Base-by-base conservation (phyloP, 108 stramenopile genomes). In the Asterionellopsis glacialis region DNA sequence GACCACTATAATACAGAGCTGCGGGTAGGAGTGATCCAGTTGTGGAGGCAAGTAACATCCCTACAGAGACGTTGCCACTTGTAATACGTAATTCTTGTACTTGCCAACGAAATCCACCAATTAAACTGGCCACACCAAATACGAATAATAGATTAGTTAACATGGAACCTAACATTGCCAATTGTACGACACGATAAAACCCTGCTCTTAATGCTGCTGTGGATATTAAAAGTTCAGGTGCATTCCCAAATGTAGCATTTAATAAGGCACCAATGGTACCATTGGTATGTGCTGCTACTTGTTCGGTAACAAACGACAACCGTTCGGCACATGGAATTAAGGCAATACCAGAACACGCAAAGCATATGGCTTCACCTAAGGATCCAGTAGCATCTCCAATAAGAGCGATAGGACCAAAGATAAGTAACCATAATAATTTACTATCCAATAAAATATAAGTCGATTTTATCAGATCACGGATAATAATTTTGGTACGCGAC, bases 171-270 rank as follows among this genome's bases (percentile, higher is more conserved):
- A 96, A 67, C 80, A 96, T 76, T 45, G 95, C 84, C 18, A 93
- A 68, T 63, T 96, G 93, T 3, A 96, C 92, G 0, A 96, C 89
- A 12, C 91, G 88, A 42, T 91, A 89, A 59, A 72, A 93, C 19
- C 91, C 91, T 41, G 84, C 73, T 16, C 77, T 73, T 27, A 96
- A 73, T 26, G 95, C 95, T 0, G 89, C 85, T n/a, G 77, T 75
- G 1, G 89, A 87, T 61, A 96, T 93, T 19, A 96, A 61, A 16
- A 96, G 52, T 77, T 96, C 95, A 9, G 93, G 90, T 25, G 93
- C 93, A 74, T 96, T 96, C 16, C 95, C 95, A 79, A 96, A 96
- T 1, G 95, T 91, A 11, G 92, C 95, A 75, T 96, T 96, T 21
- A 96, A 69, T 27, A 96, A 62, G n/a, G 93, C 95, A 45, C 92